These are phyloP conservation scores for Houttuynia cordata DNA, from an alignment of 164 flowering plant genomes.

Conservation along the genomic window DNA sequence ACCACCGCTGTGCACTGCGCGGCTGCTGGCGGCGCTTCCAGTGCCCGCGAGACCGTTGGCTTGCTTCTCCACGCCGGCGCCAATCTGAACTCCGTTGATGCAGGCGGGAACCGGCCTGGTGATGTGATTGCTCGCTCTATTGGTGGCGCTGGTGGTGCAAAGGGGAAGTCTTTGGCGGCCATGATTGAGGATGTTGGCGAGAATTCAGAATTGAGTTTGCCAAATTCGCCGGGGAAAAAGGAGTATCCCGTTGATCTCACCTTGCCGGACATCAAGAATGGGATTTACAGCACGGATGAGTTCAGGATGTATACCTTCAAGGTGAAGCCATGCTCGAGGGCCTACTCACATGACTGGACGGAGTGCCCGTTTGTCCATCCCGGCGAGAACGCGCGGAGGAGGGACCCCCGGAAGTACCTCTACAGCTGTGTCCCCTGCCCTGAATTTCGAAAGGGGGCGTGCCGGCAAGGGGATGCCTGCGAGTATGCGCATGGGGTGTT, in stretches of 20 bases:
- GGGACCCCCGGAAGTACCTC: conserved; percentile 52
- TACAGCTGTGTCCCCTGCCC: conserved; percentile 70
- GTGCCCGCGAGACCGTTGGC: conserved; percentile 36
- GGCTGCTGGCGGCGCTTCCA: conserved; percentile 56
- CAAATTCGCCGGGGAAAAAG: conserved; percentile 25
- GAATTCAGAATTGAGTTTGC: background rate
- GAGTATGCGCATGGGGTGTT: conserved; percentile 71
- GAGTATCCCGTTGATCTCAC: conserved; percentile 52
- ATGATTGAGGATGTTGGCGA: conserved; percentile 11
- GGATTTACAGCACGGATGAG: conserved; percentile 51
- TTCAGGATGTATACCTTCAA: conserved; percentile 59
- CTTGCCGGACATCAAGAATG: conserved; percentile 51
- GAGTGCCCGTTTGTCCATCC: conserved; percentile 73
- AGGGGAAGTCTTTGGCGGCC: conserved; percentile 20
- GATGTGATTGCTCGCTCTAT: conserved; percentile 42
- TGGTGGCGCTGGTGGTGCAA: conserved; percentile 11
- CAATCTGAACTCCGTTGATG: conserved; percentile 20
- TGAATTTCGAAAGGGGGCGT: conserved; percentile 47
- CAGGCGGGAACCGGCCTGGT: conserved; percentile 22
- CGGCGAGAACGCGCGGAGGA: conserved; percentile 56
- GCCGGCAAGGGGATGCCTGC: conserved; percentile 49
- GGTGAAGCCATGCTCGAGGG: conserved; percentile 54
- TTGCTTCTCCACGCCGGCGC: conserved; percentile 37
- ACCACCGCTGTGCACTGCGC: conserved; percentile 91
- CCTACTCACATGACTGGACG: conserved; percentile 69